Evolutionary conservation across 1,139 yeast species (phyloP).

Genomic region (Hyphopichia khmerensis): DNA sequence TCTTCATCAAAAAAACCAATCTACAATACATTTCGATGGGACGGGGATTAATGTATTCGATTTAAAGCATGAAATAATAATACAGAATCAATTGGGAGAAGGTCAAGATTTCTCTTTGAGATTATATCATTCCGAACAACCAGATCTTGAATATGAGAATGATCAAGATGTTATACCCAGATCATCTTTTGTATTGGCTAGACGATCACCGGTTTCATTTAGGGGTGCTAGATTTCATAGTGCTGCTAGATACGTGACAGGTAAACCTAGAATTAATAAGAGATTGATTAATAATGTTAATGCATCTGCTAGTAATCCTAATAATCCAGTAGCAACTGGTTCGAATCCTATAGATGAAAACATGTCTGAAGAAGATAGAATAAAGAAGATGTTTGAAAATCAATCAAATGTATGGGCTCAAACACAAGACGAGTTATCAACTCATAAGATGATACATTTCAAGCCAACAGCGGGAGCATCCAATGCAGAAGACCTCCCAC

Average conservation of each 20-base stretch:
- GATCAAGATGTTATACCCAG: conserved; percentile 90
- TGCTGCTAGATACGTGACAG: conserved; percentile 81
- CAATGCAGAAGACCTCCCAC: conserved; percentile 69
- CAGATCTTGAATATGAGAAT: conserved; percentile 80
- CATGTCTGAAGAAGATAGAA: conserved; percentile 80
- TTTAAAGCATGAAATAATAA: conserved; percentile 83
- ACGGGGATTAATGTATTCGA: conserved; percentile 95
- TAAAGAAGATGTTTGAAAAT: conserved; percentile 86
- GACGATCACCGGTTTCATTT: conserved; percentile 68
- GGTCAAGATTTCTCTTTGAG: conserved; percentile 82
- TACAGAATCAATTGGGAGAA: conserved; percentile 76
- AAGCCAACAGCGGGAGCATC: conserved; percentile 36
- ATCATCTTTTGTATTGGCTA: conserved; percentile 79
- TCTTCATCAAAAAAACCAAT: conserved; percentile 77
- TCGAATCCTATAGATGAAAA: conserved; percentile 31
- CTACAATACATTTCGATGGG: conserved; percentile 88
- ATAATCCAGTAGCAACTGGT: conserved; percentile 15
- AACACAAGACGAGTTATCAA: conserved; percentile 87
- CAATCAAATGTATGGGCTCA: conserved; percentile 94
- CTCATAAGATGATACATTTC: conserved; percentile 62
- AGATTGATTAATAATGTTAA: conserved; percentile 28
- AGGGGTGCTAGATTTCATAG: conserved; percentile 63
- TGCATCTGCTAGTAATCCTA: conserved; percentile 18
- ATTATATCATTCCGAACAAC: conserved; percentile 61
- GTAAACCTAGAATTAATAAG: conserved; percentile 64